These are phyloP conservation scores for Naganishia sp. DNA, from an alignment of 1,284 basidiomycete genomes.

Conservation along the genomic window DNA sequence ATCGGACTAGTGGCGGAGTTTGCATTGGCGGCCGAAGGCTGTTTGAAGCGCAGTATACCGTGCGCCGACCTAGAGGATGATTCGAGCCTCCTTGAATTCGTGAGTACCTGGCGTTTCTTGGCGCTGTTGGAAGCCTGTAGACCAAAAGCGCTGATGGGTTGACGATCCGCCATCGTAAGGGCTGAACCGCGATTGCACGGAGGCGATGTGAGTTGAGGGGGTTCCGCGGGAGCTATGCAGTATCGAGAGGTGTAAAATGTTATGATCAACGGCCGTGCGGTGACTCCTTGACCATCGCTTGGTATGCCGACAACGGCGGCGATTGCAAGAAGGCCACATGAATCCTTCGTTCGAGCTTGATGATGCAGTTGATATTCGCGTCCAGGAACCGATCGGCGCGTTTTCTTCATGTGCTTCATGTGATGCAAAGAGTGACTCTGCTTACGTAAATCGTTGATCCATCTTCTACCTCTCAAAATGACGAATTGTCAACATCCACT, in stretches of 20 bases:
- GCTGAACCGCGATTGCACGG: neutral
- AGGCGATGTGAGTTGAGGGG: too few species aligned
- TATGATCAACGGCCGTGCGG: too few species aligned
- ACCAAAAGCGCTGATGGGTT: slow-evolving; percentile 15
- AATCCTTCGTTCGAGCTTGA: neutral
- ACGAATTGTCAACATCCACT: slow-evolving; percentile 23
- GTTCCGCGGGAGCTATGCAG: too few species aligned
- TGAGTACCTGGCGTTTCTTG: neutral
- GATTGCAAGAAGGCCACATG: neutral
- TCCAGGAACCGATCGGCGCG: neutral
- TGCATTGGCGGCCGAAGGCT: neutral
- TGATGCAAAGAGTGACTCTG: neutral
- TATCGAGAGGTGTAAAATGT: too few species aligned
- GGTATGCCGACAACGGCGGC: neutral
- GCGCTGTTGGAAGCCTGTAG: slow-evolving; percentile 11
- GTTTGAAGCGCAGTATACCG: slow-evolving; percentile 4
- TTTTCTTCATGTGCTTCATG: neutral
- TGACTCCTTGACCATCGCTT: too few species aligned
- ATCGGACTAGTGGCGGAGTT: slow-evolving; percentile 8
- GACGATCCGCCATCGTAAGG: slow-evolving; percentile 9
- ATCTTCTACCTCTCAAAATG: neutral
- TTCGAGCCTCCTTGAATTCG: neutral
- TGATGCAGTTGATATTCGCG: neutral
- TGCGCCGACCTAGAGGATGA: neutral
- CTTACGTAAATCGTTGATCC: slow-evolving; percentile 2